Percentiles rank a stretch among this genome's conserved stretches.
These are phyloP conservation scores for Exophiala spinifera DNA, from an alignment of 2,329 filamentous ascomycete species.

Conservation along the genomic window DNA sequence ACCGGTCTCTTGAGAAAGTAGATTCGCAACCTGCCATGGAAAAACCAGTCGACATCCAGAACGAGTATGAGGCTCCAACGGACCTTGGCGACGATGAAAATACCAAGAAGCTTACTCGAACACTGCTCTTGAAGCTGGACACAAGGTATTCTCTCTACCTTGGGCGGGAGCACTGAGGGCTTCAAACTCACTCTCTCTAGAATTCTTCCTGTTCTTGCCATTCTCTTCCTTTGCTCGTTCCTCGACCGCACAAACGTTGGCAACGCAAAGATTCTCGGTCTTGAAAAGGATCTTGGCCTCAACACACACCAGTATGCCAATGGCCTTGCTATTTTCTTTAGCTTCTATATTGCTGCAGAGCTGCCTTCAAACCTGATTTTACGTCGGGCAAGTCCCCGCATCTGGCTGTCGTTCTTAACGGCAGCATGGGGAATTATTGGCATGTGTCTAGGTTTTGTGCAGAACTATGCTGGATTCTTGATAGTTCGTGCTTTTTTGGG, in stretches of 20 bases:
- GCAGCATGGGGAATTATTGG: slow-evolving; percentile 27
- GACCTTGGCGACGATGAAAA: slow-evolving; percentile 12
- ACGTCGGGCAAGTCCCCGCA: slow-evolving; percentile 48
- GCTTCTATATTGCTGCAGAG: slow-evolving; percentile 49
- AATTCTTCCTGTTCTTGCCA: slow-evolving; percentile 60
- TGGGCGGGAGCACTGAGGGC: background rate
- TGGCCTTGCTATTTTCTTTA: slow-evolving; percentile 67
- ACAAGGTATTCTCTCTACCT: slow-evolving; percentile 36
- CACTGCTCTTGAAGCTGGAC: slow-evolving; percentile 55
- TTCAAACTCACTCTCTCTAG: slow-evolving; percentile 35
- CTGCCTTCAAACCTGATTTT: slow-evolving; percentile 44
- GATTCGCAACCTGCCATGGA: slow-evolving; percentile 3
- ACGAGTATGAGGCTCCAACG: slow-evolving; percentile 11
- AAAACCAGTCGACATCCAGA: slow-evolving; percentile 16
- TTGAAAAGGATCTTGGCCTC: slow-evolving; percentile 58
- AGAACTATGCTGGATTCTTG: slow-evolving; percentile 46
- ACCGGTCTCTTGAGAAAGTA: slow-evolving; percentile 7
- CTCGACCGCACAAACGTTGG: slow-evolving; percentile 71
- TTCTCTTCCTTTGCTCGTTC: slow-evolving; percentile 64
- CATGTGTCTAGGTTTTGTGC: slow-evolving; percentile 20
- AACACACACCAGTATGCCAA: slow-evolving; percentile 60
- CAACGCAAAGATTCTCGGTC: slow-evolving; percentile 64
- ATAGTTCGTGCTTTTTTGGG: slow-evolving; percentile 48
- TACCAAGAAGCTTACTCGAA: slow-evolving; percentile 37
- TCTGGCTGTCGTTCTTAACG: slow-evolving; percentile 46